Conservation (phyloP, 2,329 filamentous ascomycete species). For the Ramularia collo-cygni region DNA sequence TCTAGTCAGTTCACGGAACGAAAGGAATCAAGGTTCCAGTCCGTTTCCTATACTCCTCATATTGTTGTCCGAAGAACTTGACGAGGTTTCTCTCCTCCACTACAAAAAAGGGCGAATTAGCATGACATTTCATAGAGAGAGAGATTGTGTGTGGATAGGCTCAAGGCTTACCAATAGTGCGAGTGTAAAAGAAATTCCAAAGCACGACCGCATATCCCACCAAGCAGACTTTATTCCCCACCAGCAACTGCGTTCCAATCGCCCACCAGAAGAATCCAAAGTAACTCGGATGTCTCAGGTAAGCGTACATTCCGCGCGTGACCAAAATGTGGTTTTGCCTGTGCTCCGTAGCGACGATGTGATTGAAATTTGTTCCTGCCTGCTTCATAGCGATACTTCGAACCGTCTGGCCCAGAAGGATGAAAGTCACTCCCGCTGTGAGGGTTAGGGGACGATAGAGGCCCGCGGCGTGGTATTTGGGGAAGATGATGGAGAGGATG, state of each 20-base stretch:
- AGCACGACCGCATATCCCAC: constrained; percentile 65
- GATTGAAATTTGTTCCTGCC: constrained; percentile 88
- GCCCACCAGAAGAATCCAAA: constrained; percentile 99
- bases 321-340: constrained; percentile 74
- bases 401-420: constrained; percentile 64
- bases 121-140: no score
- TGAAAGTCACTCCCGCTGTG: constrained; percentile 54
- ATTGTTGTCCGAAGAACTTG: constrained; percentile 78
- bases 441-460: constrained; percentile 29
- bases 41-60: constrained; percentile 62
- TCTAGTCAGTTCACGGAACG: no score
- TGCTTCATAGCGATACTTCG: constrained; percentile 82
- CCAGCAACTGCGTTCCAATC: constrained; percentile 81
- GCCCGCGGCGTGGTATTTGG: constrained; percentile 33
- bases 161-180: constrained; percentile 60
- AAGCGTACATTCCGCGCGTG: constrained; percentile 69
- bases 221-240: constrained; percentile 79
- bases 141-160: no score
- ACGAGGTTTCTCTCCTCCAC: constrained; percentile 74
- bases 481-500: constrained; percentile 44
- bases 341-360: constrained; percentile 62
- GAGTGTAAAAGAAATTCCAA: constrained; percentile 73
- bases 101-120: constrained; percentile 23
- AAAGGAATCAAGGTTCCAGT: constrained; percentile 79
- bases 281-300: constrained; percentile 81